Evolutionary conservation across 495 filamentous ascomycete genomes (phyloP).

Genomic region (Lasiosphaeriaceae sp.): DNA sequence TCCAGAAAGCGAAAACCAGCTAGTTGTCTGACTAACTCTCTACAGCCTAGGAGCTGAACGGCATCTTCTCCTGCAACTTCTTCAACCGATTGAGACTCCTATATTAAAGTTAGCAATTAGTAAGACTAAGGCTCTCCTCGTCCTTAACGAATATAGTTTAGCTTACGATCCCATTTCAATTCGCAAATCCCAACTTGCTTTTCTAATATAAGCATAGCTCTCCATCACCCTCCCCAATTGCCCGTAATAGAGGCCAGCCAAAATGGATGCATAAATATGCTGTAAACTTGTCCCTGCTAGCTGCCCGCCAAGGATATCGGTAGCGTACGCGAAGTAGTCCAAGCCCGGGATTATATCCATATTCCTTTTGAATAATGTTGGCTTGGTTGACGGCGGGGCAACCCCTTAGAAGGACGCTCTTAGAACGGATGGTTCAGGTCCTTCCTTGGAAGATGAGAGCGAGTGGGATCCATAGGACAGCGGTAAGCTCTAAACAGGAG

Average conservation of each 20-base stretch:
- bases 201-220: slow-evolving; percentile 82
- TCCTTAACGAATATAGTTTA: too few relatives aligned
- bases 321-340: slow-evolving; percentile 81
- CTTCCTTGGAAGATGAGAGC: slow-evolving; percentile 47
- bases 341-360: slow-evolving; percentile 86
- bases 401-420: slow-evolving; percentile 40
- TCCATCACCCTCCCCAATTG: slow-evolving; percentile 85
- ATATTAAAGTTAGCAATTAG: slow-evolving; percentile 4
- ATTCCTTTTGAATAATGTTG: slow-evolving; percentile 52
- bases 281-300: slow-evolving; percentile 71
- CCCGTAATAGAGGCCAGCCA: slow-evolving; percentile 84
- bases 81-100: slow-evolving; percentile 43
- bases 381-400: slow-evolving; percentile 17
- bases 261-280: slow-evolving; percentile 79
- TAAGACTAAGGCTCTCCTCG: too few relatives aligned
- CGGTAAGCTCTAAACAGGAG: slow-evolving; percentile 49
- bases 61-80: slow-evolving; percentile 27
- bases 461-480: slow-evolving; percentile 36
- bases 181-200: slow-evolving; percentile 71
- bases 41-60: slow-evolving; percentile 21
- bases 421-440: slow-evolving; percentile 33
- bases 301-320: slow-evolving; percentile 79
- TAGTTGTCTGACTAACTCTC: slow-evolving; percentile 47
- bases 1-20: slow-evolving; percentile 83
- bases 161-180: slow-evolving; percentile 75